Conservation (phyloP, 495 filamentous ascomycete genomes). For the Pyrenopolyporus hunteri region DNA sequence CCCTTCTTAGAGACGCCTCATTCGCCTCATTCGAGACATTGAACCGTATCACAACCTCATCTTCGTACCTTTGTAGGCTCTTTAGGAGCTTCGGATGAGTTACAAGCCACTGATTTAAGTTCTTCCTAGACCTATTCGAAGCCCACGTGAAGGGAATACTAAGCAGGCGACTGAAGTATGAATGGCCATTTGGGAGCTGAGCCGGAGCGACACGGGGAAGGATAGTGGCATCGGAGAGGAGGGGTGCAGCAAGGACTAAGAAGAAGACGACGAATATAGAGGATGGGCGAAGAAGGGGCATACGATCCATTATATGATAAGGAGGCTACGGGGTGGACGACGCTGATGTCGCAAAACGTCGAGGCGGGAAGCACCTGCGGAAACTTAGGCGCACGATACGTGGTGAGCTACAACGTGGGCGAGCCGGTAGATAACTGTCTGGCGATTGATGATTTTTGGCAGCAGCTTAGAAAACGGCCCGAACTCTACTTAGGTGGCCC, state of each 20-base stretch:
- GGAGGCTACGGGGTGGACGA: not conserved
- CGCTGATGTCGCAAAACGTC: slow-evolving; percentile 18
- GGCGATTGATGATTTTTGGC: not conserved
- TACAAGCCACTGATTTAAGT: slow-evolving; percentile 36
- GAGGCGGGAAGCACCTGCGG: not conserved
- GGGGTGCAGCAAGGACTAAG: slow-evolving; percentile 4
- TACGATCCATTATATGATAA: slow-evolving; percentile 13
- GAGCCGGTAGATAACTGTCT: not conserved
- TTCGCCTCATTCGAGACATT: slow-evolving; percentile 73
- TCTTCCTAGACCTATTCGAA: slow-evolving; percentile 26
- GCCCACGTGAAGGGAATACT: slow-evolving; percentile 21
- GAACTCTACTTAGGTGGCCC: not conserved
- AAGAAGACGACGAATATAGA: slow-evolving; percentile 9
- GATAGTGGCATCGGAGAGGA: slow-evolving; percentile 15
- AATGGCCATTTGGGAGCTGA: slow-evolving; percentile 6
- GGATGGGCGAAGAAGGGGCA: slow-evolving; percentile 5
- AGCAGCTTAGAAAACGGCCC: not conserved
- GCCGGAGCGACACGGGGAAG: slow-evolving; percentile 11
- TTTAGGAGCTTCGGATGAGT: slow-evolving; percentile 42
- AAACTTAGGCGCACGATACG: not conserved
- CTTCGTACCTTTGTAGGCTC: slow-evolving; percentile 62
- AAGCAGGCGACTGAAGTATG: slow-evolving; percentile 37
- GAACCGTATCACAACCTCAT: slow-evolving; percentile 88
- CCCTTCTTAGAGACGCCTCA: slow-evolving; percentile 73
- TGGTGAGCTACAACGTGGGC: not conserved